Base-by-base conservation (phyloP, 495 filamentous ascomycete species). In the Hypoxylon crocopeplum region DNA sequence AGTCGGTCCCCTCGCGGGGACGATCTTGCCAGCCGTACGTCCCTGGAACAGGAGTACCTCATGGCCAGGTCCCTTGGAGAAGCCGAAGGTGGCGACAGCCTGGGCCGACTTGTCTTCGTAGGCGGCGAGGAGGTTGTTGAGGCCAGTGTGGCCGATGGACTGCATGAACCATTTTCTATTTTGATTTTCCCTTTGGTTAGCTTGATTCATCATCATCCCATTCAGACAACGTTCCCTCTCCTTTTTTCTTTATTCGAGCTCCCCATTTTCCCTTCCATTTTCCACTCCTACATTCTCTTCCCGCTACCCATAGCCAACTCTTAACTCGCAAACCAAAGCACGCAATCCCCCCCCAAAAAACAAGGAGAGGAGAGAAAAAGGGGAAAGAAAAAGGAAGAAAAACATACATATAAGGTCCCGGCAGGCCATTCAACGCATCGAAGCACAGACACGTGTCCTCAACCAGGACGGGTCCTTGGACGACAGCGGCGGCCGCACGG, bases 361-460 rank as follows among this genome's bases (percentile, higher is more conserved):
- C 25, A n/a, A 55, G 56, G 15, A 52, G 8, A 45, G 37, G 36
- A 27, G 30, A 27, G 21, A 46, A 60, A n/a, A 37, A 50, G 20
- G 15, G 36, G 24, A 29, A 32, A 40, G 19, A 44, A 36, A 12
- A 39, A 40, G 30, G 32, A 20, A n/a, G 12, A 27, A 13, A 21
- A 15, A 72, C 84, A 38, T 78, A 97, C 93, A 99, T 93, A 71
- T 99, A 99, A 21, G 94, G 92, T 2, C 94, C 94, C n/a, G 94
- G 94, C 32, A 99, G 78, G 10, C 90, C 92, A 57, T 89, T 84
- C 41, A 97, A 77, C 7, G 92, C 92, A 68, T 89, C 86, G 74
- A 98, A 99, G 75, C 91, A 93, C 21, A 99, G 80, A 65, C 89
- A 91, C 10, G 94, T 98, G 75, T 99, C 94, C 72, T 99, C 94